These are phyloP conservation scores for Metschnikowia lachancei DNA, from an alignment of 805 yeast species.

Conservation along the genomic window DNA sequence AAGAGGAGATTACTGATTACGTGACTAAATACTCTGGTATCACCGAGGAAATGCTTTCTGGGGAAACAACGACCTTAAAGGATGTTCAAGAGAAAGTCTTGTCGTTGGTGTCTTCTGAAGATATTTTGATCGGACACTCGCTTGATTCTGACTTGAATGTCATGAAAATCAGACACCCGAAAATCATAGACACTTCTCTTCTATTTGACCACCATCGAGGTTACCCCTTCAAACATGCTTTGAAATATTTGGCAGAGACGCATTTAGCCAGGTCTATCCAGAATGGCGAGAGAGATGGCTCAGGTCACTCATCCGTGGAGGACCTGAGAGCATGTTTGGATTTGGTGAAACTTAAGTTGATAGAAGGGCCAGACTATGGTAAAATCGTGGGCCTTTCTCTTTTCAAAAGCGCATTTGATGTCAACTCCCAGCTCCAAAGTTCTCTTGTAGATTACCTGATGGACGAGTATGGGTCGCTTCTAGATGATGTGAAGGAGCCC, in stretches of 20 bases:
- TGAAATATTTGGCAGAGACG: constrained; percentile 63
- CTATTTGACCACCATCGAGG: constrained; percentile 81
- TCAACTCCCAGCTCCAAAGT: constrained; percentile 17
- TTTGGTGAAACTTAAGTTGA: constrained; percentile 64
- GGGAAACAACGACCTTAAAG: constrained; percentile 58
- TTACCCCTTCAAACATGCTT: constrained; percentile 73
- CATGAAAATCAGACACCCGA: constrained; percentile 67
- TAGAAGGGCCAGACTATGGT: constrained; percentile 69
- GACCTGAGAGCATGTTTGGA: constrained; percentile 82
- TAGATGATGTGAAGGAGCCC: constrained; percentile 10
- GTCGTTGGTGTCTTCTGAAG: constrained; percentile 49
- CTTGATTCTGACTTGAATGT: constrained; percentile 78
- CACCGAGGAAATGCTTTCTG: constrained; percentile 60
- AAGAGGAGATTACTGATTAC: constrained; percentile 71
- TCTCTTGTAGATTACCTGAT: constrained; percentile 29
- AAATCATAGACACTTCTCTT: constrained; percentile 76
- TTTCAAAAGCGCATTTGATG: constrained; percentile 10
- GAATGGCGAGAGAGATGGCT: constrained; percentile 52
- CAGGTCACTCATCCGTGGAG: constrained; percentile 77
- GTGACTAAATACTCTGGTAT: constrained; percentile 85
- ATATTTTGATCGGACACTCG: constrained; percentile 85
- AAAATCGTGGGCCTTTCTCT: constrained; percentile 19
- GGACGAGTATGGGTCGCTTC: constrained; percentile 18
- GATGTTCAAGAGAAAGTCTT: constrained; percentile 66
- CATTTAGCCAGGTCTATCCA: constrained; percentile 64